Percentiles rank a stretch among this genome's conserved stretches.
phyloP scores from a whole-genome alignment of 257 asterid genomes.

The Rehmannia glutinosa region DNA sequence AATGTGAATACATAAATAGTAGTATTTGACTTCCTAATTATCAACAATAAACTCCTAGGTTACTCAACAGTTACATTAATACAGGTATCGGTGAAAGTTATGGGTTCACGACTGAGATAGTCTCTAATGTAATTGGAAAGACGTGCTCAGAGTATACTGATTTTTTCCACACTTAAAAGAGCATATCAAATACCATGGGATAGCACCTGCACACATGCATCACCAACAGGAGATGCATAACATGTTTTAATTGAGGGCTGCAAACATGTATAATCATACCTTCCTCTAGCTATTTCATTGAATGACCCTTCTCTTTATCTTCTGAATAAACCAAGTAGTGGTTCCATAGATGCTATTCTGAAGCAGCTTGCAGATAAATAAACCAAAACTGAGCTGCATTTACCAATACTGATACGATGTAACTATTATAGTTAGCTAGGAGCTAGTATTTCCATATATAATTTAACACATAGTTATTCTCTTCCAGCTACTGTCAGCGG shows the following conservation, averaged over 20 bases:
- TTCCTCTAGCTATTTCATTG: neutral
- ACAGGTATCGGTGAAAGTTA: neutral
- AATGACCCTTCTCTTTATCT: neutral
- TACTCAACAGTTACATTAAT: neutral
- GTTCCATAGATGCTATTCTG: slow-evolving; percentile 10
- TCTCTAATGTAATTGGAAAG: neutral
- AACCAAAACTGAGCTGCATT: slow-evolving; percentile 2
- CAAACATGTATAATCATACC: neutral
- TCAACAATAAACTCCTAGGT: too few relatives aligned
- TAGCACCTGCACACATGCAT: neutral
- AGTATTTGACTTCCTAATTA: too few relatives aligned
- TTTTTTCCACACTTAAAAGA: neutral
- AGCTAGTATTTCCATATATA: slow-evolving; percentile 20
- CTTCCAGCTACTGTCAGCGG: slow-evolving; percentile 89
- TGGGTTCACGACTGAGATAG: neutral
- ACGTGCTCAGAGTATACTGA: too few relatives aligned
- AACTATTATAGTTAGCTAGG: neutral
- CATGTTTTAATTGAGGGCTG: neutral
- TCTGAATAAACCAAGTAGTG: neutral
- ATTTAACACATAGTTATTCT: slow-evolving; percentile 21
- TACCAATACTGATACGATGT: slow-evolving; percentile 1
- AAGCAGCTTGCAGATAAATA: neutral
- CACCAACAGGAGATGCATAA: neutral
- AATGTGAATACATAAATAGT: too few relatives aligned
- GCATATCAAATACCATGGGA: neutral